These are phyloP conservation scores for Taphrina deformans DNA, from an alignment of 1,139 yeast genomes.

Conservation along the genomic window DNA sequence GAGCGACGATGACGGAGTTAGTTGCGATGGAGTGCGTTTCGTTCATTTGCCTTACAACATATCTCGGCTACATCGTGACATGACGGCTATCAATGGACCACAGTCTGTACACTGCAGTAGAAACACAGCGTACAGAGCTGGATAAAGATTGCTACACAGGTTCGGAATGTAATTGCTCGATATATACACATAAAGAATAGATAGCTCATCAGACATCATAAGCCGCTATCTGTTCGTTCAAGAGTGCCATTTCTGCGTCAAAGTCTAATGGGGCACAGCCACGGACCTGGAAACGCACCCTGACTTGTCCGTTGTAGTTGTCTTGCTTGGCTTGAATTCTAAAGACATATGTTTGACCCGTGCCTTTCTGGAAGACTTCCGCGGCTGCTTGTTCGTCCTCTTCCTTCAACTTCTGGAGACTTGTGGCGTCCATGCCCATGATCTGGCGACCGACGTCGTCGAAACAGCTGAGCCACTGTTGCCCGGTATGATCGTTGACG, in stretches of 20 bases:
- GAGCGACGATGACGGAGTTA: neutral
- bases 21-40: neutral
- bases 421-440: constrained; percentile 69
- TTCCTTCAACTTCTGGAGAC: constrained; percentile 48
- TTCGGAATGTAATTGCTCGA: too few relatives aligned
- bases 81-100: neutral
- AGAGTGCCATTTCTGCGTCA: constrained; percentile 14
- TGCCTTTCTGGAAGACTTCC: constrained; percentile 54
- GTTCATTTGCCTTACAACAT: too few relatives aligned
- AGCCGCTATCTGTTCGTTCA: constrained; percentile 23
- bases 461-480: constrained; percentile 82
- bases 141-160: too few relatives aligned
- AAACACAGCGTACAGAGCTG: too few relatives aligned
- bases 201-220: constrained; percentile 10
- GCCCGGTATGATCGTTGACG: constrained; percentile 76
- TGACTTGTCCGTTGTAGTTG: constrained; percentile 71
- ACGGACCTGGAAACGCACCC: constrained; percentile 60
- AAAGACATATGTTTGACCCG: constrained; percentile 69
- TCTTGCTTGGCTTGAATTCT: constrained; percentile 82
- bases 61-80: neutral
- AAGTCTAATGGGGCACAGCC: constrained; percentile 19
- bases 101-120: too few relatives aligned
- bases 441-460: constrained; percentile 77
- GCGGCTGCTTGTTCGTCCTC: constrained; percentile 54
- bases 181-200: neutral